Evolutionary conservation across 2,329 filamentous ascomycete species (phyloP), one percentile per base, ranked within the genome.

Genomic region (Lachnellula cervina): DNA sequence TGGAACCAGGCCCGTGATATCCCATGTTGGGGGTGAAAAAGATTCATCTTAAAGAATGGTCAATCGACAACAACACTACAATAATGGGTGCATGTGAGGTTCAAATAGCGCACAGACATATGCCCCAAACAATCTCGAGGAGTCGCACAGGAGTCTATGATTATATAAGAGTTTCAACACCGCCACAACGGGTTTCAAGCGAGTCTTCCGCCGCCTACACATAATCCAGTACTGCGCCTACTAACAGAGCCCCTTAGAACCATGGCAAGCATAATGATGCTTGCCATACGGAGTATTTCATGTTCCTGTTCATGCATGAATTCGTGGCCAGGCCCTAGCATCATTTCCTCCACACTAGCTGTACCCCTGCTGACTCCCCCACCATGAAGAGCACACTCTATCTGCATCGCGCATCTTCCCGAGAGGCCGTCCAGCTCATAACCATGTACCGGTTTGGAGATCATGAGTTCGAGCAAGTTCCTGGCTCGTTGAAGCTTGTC

Each of bases 251-350:
- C 48, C 59, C 55, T 21, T 9, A 23, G 42, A 56, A 64, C 55
- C 52, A 56, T 58, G 54, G 52, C 63, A 64, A 64, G 61, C 59
- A 66, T 64, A 52, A 50, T 52, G 58, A n/a, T n/a, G 38, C 21
- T 13, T 21, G 17, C 19, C 25, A 7, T 32, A 32, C 28, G 28
- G 28, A 32, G 28, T 32, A 32, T 32, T 32, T 61, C 57, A 57
- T 52, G 58, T 61, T 65, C 67, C 63, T 65, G 68, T 68, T 69
- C 67, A 69, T 70, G 68, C 68, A 69, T 68, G 68, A 66, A 66
- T 66, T 67, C 66, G 68, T 70, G 66, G 67, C 66, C 61, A 57
- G 57, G 56, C 59, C 57, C 57, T 57, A 59, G 49, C 54, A 55
- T 28, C 48, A 43, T 55, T 58, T 60, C 61, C 63, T 64, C 62